Percentiles rank a stretch among this genome's conserved stretches.
These are phyloP conservation scores for Aspergillus pseudonomiae DNA, from an alignment of 2,329 filamentous ascomycete species.

Conservation along the genomic window DNA sequence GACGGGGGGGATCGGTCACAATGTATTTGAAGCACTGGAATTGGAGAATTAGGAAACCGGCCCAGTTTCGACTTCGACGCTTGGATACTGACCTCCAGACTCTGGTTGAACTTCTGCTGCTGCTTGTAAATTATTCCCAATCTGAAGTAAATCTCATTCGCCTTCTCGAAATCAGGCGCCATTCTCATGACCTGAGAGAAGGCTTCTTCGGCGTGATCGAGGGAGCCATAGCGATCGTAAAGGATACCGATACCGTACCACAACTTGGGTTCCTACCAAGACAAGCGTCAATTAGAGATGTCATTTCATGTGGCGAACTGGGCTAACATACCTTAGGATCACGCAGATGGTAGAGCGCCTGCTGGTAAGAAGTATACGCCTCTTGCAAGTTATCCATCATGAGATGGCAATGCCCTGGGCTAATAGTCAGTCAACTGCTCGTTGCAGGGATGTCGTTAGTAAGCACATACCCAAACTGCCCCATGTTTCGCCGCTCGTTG, in stretches of 20 bases:
- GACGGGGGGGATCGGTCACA: constrained; percentile 86
- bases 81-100: constrained; percentile 72
- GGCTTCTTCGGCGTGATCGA: constrained; percentile 96
- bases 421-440: constrained; percentile 15
- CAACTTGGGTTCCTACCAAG: constrained; percentile 79
- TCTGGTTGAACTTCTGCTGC: constrained; percentile 89
- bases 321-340: constrained; percentile 78
- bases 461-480: constrained; percentile 76
- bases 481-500: constrained; percentile 92
- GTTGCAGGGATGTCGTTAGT: not conserved
- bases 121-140: constrained; percentile 99
- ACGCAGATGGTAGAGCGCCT: constrained; percentile 86
- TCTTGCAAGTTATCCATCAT: constrained; percentile 99
- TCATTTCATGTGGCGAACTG: not conserved
- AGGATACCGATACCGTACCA: constrained; percentile 99
- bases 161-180: constrained; percentile 96
- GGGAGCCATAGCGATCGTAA: constrained; percentile 92
- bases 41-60: constrained; percentile 16
- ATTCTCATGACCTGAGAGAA: constrained; percentile 99
- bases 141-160: constrained; percentile 98
- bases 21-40: constrained; percentile 96
- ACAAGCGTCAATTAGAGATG: constrained; percentile 16
- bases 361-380: constrained; percentile 94
- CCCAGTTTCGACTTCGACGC: not conserved
- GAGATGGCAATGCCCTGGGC: constrained; percentile 87